A percentile compares a stretch with the other conserved stretches of the same genome.
Conservation (phyloP, 2,329 filamentous ascomycete genomes). For the Xylariaceae sp. region DNA sequence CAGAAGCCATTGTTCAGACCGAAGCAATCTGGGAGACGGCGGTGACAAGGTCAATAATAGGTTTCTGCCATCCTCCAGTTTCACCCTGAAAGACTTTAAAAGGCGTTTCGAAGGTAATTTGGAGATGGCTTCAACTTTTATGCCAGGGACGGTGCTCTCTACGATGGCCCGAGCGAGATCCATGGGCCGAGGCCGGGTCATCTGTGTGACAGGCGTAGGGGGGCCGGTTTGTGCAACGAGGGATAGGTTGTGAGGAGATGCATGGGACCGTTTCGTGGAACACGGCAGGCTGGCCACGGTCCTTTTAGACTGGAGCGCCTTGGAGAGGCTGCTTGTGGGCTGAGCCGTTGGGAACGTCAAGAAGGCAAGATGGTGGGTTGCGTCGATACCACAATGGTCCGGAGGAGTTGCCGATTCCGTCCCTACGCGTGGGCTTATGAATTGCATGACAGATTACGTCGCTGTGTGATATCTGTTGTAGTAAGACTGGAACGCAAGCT, state of each 20-base stretch:
- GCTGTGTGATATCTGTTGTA: constrained; percentile 12
- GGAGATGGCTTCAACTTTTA: constrained; percentile 33
- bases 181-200: constrained; percentile 32
- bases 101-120: constrained; percentile 35
- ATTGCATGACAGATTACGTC: constrained; percentile 18
- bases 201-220: constrained; percentile 28
- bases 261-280: constrained; percentile 28
- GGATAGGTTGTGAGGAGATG: constrained; percentile 26
- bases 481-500: constrained; percentile 10
- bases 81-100: constrained; percentile 41
- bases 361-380: constrained; percentile 22
- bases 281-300: constrained; percentile 22
- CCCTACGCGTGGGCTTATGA: constrained; percentile 24
- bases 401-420: constrained; percentile 24
- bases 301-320: constrained; percentile 26
- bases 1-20: constrained; percentile 42
- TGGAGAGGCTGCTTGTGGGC: constrained; percentile 18
- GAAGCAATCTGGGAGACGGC: constrained; percentile 40
- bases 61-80: constrained; percentile 37
- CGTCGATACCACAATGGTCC: constrained; percentile 25
- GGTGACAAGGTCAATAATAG: constrained; percentile 43
- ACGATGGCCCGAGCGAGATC: constrained; percentile 36
- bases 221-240: constrained; percentile 25
- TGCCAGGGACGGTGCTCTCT: constrained; percentile 30
- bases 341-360: constrained; percentile 24